phyloP scores from a whole-genome alignment of 495 filamentous ascomycete species.

The Podospora anserina region DNA sequence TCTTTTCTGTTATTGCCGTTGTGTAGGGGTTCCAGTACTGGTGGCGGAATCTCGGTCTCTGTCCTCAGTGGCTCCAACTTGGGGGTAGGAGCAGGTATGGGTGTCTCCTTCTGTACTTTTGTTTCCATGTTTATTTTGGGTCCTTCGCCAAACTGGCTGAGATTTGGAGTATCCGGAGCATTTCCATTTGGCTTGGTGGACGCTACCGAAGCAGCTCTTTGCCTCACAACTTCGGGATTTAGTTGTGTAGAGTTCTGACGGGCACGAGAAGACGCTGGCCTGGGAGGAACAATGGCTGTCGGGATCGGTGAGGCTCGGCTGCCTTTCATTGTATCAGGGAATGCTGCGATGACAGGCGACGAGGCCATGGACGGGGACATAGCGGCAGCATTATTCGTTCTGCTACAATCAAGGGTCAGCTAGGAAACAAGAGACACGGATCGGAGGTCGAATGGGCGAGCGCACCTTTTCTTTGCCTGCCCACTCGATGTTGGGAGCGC shows the following conservation, averaged over 20 bases:
- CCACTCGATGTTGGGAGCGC: conserved; percentile 60
- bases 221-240: conserved; percentile 49
- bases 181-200: conserved; percentile 46
- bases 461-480: conserved; percentile 69
- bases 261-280: conserved; percentile 62
- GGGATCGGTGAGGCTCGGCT: conserved; percentile 39
- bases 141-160: conserved; percentile 24
- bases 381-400: conserved; percentile 31
- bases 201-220: conserved; percentile 58
- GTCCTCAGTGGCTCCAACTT: conserved; percentile 16
- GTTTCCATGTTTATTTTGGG: conserved; percentile 33
- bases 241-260: conserved; percentile 65
- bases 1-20: conserved; percentile 33
- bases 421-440: background rate
- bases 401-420: conserved; percentile 25
- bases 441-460: conserved; percentile 1
- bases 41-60: conserved; percentile 23
- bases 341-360: conserved; percentile 65
- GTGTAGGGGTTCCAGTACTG: conserved; percentile 21
- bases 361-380: conserved; percentile 69
- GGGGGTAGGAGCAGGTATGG: conserved; percentile 16
- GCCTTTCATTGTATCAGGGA: conserved; percentile 49
- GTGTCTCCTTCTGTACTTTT: conserved; percentile 36
- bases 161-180: conserved; percentile 29
- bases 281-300: conserved; percentile 35